Evolutionary conservation across 2,329 filamentous ascomycete genomes (phyloP).

Genomic region (Nothophaeocryptopus gaeumannii): DNA sequence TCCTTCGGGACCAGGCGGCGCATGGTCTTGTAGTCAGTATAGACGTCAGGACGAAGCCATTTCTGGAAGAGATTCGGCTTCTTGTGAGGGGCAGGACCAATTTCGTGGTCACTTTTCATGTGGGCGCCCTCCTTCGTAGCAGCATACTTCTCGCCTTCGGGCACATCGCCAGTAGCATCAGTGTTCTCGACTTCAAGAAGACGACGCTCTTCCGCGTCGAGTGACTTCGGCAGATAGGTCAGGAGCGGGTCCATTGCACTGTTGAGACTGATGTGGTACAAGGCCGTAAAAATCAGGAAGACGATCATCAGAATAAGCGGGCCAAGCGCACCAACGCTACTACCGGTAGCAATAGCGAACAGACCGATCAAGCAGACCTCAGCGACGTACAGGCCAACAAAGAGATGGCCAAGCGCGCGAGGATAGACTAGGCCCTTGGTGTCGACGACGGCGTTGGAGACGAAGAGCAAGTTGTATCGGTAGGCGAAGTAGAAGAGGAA

Average conservation of each 20-base stretch:
- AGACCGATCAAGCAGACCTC: conserved; percentile 77
- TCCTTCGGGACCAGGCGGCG: conserved; percentile 65
- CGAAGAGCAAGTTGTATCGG: conserved; percentile 86
- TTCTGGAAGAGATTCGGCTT: conserved; percentile 60
- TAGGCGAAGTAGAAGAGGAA: conserved; percentile 82
- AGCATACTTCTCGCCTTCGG: conserved; percentile 23
- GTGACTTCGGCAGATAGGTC: conserved; percentile 64
- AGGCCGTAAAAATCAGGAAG: conserved; percentile 69
- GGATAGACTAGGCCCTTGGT: conserved; percentile 86
- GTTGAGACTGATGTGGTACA: conserved; percentile 74
- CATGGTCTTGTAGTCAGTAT: conserved; percentile 68
- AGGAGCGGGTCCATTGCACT: conserved; percentile 72
- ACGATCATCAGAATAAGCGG: conserved; percentile 74
- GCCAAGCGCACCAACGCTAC: conserved; percentile 51
- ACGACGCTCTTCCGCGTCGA: conserved; percentile 39
- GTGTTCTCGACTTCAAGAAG: conserved; percentile 36
- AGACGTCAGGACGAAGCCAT: conserved; percentile 76
- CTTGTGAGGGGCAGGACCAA: conserved; percentile 40
- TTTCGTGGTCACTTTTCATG: conserved; percentile 25
- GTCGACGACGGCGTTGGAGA: conserved; percentile 76
- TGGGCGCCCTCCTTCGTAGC: conserved; percentile 29
- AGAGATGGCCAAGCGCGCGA: conserved; percentile 80
- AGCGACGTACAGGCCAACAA: conserved; percentile 78
- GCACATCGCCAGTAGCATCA: conserved; percentile 26
- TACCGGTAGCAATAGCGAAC: conserved; percentile 65